Base-by-base conservation (phyloP, 2,329 filamentous ascomycete genomes). In the Escovopsis sp. region DNA sequence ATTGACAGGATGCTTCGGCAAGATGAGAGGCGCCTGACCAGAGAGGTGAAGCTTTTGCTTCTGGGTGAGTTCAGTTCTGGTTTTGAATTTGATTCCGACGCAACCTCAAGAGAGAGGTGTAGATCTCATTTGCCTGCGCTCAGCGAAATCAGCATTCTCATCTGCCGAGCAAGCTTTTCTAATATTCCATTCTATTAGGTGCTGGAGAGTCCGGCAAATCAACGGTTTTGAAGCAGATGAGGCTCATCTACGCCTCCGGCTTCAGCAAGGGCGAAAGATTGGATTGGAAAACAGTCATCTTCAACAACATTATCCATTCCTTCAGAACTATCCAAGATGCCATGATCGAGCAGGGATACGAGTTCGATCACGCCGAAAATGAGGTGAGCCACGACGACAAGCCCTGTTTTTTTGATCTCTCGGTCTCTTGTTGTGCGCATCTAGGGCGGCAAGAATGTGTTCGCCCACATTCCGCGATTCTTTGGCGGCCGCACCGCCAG, bases 191-290 rank as follows among this genome's bases (percentile, higher is more conserved):
- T 8, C 11, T 7, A 11, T 9, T 8, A 95, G 88, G 89, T 61
- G 89, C 89, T 54, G 89, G 89, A 57, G 89, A 96, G 84, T 64
- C 63, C 37, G 63, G 89, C 50, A 96, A 96, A 65, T 95, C 89
- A 8, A 96, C 89, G 2, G 88, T 96, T 45, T 76, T 96, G 50
- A 96, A 96, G 68, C 89, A 96, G 70, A 96, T 98, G 91, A 89
- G 89, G 61, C 79, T 98, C 62, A 95, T 98, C 53, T 91, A 96
- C 61, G 79, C 86, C 12, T 80, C 87, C 61, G 89, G 91, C 39
- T 96, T 96, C 66, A 85, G 79, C 56, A 83, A 84, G 54, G 79
- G 76, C 49, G 91, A 96, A 62, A 84, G 87, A 61, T 78, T 93
- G 50, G 86, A 95, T 69, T 94, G 86, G 74, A 87, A 91, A 53